A percentile compares a stretch with the other conserved stretches of the same genome.
These are phyloP conservation scores for Globisporangium solare DNA, from an alignment of 352 stramenopile genomes.

Conservation along the genomic window DNA sequence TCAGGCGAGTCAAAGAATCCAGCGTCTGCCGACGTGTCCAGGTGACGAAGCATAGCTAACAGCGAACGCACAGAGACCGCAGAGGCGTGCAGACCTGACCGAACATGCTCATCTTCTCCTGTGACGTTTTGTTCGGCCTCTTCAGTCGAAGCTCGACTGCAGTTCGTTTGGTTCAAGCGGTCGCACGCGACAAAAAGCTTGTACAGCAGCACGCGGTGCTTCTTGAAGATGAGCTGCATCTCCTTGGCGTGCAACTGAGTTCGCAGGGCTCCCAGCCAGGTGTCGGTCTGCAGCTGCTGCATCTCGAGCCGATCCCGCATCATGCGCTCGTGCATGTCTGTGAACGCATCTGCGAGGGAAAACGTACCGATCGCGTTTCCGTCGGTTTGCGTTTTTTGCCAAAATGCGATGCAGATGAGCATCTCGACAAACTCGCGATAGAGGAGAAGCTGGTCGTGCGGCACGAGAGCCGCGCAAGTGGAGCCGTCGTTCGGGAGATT, in stretches of 20 bases:
- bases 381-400: conserved; percentile 15
- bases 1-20: conserved; percentile 5
- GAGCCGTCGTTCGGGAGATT: conserved; percentile 14
- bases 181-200: conserved; percentile 25
- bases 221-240: conserved; percentile 33
- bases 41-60: conserved; percentile 14
- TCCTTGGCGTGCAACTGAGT: conserved; percentile 35
- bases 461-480: conserved; percentile 20
- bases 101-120: not conserved
- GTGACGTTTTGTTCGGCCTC: not conserved
- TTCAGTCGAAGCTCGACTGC: not conserved
- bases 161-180: not conserved
- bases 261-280: conserved; percentile 22
- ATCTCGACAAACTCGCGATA: conserved; percentile 67
- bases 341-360: conserved; percentile 36
- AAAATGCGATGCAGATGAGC: conserved; percentile 46
- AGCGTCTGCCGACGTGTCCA: not conserved
- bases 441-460: conserved; percentile 35
- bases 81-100: not conserved
- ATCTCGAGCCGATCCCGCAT: conserved; percentile 22
- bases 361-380: conserved; percentile 9
- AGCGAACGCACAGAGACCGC: conserved; percentile 16
- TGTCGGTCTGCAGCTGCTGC: conserved; percentile 10
- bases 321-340: conserved; percentile 40
- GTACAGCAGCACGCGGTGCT: conserved; percentile 32